Evolutionary conservation across 306 rosid genomes (phyloP).

Genomic region (Cicer arietinum): DNA sequence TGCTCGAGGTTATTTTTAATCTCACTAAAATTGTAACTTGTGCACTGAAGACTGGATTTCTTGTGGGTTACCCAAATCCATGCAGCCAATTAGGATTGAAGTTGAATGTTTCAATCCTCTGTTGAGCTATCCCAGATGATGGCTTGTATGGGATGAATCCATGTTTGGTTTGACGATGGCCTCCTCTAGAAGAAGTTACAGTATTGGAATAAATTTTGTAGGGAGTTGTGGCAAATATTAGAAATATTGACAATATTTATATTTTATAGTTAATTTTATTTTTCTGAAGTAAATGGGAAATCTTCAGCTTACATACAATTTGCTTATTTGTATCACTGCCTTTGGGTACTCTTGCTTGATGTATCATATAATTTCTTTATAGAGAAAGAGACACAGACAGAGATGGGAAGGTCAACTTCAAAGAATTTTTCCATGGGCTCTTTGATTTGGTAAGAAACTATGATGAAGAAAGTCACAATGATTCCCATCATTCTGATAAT

Average conservation of each 20-base stretch:
- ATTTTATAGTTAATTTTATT: constrained; percentile 24
- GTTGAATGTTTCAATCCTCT: constrained; percentile 31
- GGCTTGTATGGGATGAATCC: constrained; percentile 7
- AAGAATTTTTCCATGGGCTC: constrained; percentile 96
- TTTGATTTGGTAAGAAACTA: constrained; percentile 96
- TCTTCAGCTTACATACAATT: constrained; percentile 27
- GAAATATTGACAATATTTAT: constrained; percentile 14
- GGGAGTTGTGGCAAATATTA: constrained; percentile 12
- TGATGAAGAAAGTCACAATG: constrained; percentile 77
- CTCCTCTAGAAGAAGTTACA: constrained; percentile 28
- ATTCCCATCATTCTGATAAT: constrained; percentile 61
- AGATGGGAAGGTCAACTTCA: constrained; percentile 90
- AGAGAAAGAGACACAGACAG: constrained; percentile 92
- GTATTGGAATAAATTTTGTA: neutral
- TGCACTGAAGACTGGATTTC: constrained; percentile 16
- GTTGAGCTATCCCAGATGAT: constrained; percentile 18
- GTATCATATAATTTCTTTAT: constrained; percentile 37
- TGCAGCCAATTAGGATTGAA: constrained; percentile 22
- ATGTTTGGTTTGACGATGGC: constrained; percentile 24
- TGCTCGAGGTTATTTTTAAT: constrained; percentile 6
- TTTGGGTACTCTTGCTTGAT: constrained; percentile 41
- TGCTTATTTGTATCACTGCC: constrained; percentile 8
- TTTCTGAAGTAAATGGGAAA: constrained; percentile 30
- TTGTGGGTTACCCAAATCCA: constrained; percentile 2
- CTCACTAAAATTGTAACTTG: constrained; percentile 14